These are phyloP conservation scores for Diospyros kaki DNA, from an alignment of 148 eudicot species.

Conservation along the genomic window DNA sequence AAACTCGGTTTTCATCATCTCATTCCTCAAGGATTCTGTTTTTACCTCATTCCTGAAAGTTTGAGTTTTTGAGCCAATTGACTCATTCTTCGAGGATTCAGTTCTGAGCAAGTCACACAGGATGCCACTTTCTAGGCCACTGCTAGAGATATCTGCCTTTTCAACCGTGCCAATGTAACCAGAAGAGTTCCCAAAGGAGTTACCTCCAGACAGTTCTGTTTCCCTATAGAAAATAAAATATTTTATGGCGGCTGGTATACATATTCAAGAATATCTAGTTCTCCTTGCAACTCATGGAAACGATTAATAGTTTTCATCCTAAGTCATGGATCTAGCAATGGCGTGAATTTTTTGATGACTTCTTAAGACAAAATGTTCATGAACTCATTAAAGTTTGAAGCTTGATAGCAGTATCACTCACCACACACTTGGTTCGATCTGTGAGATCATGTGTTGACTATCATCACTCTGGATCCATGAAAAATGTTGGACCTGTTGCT, in stretches of 20 bases:
- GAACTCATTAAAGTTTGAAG: neutral
- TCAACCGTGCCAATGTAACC: slow-evolving; percentile 9
- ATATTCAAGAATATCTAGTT: neutral
- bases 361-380: neutral
- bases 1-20: neutral
- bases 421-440: slow-evolving; percentile 33
- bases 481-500: slow-evolving; percentile 30
- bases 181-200: slow-evolving; percentile 12
- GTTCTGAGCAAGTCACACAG: slow-evolving; percentile 7
- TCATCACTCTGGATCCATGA: slow-evolving; percentile 30
- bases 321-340: neutral
- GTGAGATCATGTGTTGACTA: slow-evolving; percentile 16
- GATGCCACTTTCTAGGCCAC: too few species aligned
- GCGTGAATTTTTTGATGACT: neutral
- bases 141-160: slow-evolving; percentile 2
- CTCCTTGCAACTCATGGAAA: neutral
- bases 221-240: slow-evolving; percentile 8
- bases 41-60: slow-evolving; percentile 4
- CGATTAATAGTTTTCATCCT: neutral
- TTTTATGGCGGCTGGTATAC: neutral
- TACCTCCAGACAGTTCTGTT: slow-evolving; percentile 4
- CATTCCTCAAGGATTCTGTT: neutral
- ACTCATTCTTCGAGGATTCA: slow-evolving; percentile 13
- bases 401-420: slow-evolving; percentile 11
- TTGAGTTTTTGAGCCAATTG: slow-evolving; percentile 11